phyloP scores from a whole-genome alignment of 176 grass and related monocot genomes.

The Cocos nucifera region DNA sequence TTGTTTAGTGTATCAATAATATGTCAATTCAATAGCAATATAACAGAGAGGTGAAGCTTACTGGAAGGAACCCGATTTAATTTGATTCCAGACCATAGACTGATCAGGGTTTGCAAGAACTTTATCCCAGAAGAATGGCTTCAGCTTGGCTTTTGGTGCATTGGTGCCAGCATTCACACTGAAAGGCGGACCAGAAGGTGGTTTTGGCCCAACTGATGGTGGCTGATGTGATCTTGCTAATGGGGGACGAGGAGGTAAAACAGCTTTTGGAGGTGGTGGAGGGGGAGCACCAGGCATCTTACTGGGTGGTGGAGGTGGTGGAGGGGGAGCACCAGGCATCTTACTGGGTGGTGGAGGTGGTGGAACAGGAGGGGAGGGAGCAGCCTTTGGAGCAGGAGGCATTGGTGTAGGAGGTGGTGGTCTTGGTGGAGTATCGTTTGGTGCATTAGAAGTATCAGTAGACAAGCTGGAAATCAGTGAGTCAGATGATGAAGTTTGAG shows the following conservation, averaged over 20 bases:
- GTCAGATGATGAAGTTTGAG: slow-evolving; percentile 18
- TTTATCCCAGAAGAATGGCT: slow-evolving; percentile 99
- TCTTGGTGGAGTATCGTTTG: neutral
- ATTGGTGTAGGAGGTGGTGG: slow-evolving; percentile 1
- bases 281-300: neutral
- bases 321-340: slow-evolving; percentile 2
- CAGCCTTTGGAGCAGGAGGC: slow-evolving; percentile 21
- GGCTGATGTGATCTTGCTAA: slow-evolving; percentile 9
- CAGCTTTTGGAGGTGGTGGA: slow-evolving; percentile 11
- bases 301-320: slow-evolving; percentile 41
- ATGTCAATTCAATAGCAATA: too few relatives aligned
- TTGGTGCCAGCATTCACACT: slow-evolving; percentile 1
- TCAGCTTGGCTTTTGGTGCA: slow-evolving; percentile 75
- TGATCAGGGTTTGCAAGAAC: slow-evolving; percentile 54
- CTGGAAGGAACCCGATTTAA: slow-evolving; percentile 81
- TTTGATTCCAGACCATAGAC: slow-evolving; percentile 65
- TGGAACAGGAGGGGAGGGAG: slow-evolving; percentile 22
- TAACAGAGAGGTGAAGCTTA: slow-evolving; percentile 30
- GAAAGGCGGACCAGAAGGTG: neutral
- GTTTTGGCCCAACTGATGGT: slow-evolving; percentile 8
- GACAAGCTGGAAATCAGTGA: slow-evolving; percentile 23
- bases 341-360: slow-evolving; percentile 41
- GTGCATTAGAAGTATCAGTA: slow-evolving; percentile 7
- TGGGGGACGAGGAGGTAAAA: neutral
- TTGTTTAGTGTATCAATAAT: too few relatives aligned